Base-by-base conservation (phyloP, 2,329 filamentous ascomycete genomes). In the Gnomoniopsis smithogilvyi region DNA sequence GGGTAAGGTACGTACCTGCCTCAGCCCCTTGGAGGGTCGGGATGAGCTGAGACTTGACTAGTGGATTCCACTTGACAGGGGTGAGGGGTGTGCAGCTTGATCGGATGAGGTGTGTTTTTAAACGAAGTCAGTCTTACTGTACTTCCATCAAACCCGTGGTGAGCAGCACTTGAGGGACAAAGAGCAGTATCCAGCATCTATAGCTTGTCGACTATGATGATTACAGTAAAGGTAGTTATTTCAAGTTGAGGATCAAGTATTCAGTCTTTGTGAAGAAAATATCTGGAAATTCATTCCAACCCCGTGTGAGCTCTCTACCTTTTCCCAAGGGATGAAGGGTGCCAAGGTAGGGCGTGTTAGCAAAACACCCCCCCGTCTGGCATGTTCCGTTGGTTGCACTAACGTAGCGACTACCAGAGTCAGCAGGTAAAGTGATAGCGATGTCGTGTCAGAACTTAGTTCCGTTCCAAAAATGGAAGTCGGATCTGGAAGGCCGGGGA, bases 391-490 rank as follows among this genome's bases (percentile, higher is more conserved):
- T 30, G 26, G 36, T 7, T 19, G 43, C 43, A 19, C 43, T 45
- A 45, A 45, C 43, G 8, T 11, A 6, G 43, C 19, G 15, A 17
- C 43, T 17, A 17, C n/a, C n/a, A 10, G n/a, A 21, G 19, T 45
- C 43, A 14, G 43, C 19, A 30, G 43, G 19, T 19, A 45, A 19
- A 6, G 6, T 19, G 43, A 45, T 45, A 45, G 17, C 43, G 43
- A 45, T 11, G 43, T 45, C 14, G 43, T 45, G 43, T 45, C 38
- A 45, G 33, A 22, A 38, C 26, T 21, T 22, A 17, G 45, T 26
- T 56, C 54, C 54, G 54, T 49, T 50, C 54, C 54, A 56, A 41
- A 56, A 49, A 43, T 56, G 54, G 54, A 56, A 56, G 54, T 21
- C 54, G 54, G 54, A 41, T 43, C 46, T 43, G 26, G 41, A 26